These are phyloP conservation scores for Psidium friedrichsthalianum DNA, from an alignment of 345 rosid genomes.

Conservation along the genomic window DNA sequence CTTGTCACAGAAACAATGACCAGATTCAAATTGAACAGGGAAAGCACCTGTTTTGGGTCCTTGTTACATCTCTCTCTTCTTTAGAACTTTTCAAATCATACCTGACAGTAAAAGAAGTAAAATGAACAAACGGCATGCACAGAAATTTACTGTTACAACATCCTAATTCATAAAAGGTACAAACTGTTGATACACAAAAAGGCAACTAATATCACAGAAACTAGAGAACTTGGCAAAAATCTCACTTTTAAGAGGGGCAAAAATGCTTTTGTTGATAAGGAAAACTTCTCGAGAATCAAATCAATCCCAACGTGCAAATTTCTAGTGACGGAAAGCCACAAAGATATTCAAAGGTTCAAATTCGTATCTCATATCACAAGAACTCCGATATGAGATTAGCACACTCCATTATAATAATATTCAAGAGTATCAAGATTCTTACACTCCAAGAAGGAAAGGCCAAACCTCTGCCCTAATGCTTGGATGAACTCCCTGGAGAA, in stretches of 20 bases:
- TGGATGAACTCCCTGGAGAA: slow-evolving; percentile 83
- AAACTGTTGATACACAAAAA: not conserved
- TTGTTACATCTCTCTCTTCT: slow-evolving; percentile 60
- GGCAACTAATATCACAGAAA: not conserved
- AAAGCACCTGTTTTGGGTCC: slow-evolving; percentile 59
- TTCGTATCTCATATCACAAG: not conserved
- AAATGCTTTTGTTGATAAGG: not conserved
- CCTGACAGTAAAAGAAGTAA: slow-evolving; percentile 19
- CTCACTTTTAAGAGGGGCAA: not conserved
- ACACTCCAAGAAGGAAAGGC: slow-evolving; percentile 99
- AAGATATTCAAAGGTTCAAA: not conserved
- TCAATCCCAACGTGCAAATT: not conserved
- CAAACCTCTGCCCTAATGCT: slow-evolving; percentile 81
- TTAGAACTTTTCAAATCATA: slow-evolving; percentile 66
- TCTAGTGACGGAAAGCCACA: not conserved
- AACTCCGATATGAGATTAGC: not conserved
- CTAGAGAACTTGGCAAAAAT: not conserved
- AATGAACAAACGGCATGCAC: not conserved
- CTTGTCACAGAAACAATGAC: not conserved
- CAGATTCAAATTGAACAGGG: not conserved
- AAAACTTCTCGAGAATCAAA: not conserved
- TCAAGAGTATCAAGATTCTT: slow-evolving; percentile 16
- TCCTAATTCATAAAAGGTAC: not conserved
- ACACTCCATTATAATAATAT: not conserved
- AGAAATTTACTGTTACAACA: not conserved